Evolutionary conservation across 139 green algal species (phyloP).

Genomic region (Auxenochlorella pyrenoidosa): DNA sequence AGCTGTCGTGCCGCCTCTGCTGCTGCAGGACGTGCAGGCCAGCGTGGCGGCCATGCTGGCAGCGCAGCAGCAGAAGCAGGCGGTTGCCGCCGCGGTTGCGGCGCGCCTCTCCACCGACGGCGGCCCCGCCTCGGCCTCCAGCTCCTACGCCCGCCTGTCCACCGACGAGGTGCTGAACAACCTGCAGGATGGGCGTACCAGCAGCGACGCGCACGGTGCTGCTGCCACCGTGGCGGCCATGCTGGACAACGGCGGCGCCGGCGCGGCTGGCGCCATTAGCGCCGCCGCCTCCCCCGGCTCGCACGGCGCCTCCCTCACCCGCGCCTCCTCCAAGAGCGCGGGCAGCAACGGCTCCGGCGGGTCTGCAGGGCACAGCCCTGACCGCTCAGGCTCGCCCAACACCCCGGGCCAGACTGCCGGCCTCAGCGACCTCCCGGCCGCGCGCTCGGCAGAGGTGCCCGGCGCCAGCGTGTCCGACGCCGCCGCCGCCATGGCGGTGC

Average conservation of each 20-base stretch:
- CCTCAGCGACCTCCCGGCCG: background rate
- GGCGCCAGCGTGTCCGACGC: background rate
- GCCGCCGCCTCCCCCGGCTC: background rate
- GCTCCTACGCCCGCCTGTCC: background rate
- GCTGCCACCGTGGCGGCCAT: background rate
- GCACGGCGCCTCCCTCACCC: background rate
- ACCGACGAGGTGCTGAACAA: slow-evolving; percentile 33
- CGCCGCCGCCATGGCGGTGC: slow-evolving; percentile 23
- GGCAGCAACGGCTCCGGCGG: background rate
- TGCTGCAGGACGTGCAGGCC: background rate
- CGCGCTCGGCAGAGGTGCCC: background rate
- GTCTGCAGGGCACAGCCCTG: background rate
- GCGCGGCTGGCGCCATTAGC: background rate
- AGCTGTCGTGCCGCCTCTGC: too few relatives aligned
- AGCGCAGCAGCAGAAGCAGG: slow-evolving; percentile 13
- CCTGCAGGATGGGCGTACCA: slow-evolving; percentile 10
- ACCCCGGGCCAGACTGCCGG: too few relatives aligned
- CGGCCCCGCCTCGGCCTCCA: background rate
- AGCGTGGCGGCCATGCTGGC: slow-evolving; percentile 10
- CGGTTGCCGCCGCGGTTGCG: background rate
- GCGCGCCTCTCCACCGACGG: slow-evolving; percentile 2
- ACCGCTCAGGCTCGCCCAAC: slow-evolving; percentile 23
- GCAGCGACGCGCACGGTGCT: background rate
- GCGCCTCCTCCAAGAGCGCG: background rate
- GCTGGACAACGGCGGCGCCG: background rate